Base-by-base conservation (phyloP, 495 filamentous ascomycete genomes). In the Annulohypoxylon nitens region DNA sequence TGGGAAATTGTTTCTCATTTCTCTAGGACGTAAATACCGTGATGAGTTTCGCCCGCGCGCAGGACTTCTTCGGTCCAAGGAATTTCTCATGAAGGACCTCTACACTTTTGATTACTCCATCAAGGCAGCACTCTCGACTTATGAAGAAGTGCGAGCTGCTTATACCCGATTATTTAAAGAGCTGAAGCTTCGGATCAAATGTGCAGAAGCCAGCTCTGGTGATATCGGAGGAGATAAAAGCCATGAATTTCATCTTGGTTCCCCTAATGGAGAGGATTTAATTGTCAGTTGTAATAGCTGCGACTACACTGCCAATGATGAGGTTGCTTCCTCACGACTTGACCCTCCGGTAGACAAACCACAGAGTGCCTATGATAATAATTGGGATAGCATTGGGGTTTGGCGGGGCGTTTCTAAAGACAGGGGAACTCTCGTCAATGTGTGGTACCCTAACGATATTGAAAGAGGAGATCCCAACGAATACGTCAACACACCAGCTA, bases 61-160 rank as follows among this genome's bases (percentile, higher is more conserved):
- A 72, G 97, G 96, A 11, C 85, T 98, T 1, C 86, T 99, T 10
- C 90, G 96, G n/a, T 92, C 93, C 0, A 90, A 93, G 68, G 96
- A 99, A 74, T 99, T 99, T 74, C 81, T 93, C 62, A 99, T 99
- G 96, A 99, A 99, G 81, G 96, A 99, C 79, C 88, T 99, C 1
- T 99, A 99, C 77, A 98, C 97, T 0, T 99, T 99, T 74, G 96
- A 99, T 80, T 82, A 84, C 62, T 91, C 81, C 41, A 75, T 86
- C 2, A 76, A 88, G 23, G 80, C 87, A 5, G 96, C 96, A 0
- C 80, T 93, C 1, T 82, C 89, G 50, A 97, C 96, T 1, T 99
- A 99, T 73, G 72, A 88, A 4, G 79, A 87, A 18, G 94, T 97
- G 4, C 86, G 90, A 41, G 77, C 77, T 30, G 91, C 90, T 14